phyloP scores from a whole-genome alignment of 345 rosid species.

The Ceriops tagal region DNA sequence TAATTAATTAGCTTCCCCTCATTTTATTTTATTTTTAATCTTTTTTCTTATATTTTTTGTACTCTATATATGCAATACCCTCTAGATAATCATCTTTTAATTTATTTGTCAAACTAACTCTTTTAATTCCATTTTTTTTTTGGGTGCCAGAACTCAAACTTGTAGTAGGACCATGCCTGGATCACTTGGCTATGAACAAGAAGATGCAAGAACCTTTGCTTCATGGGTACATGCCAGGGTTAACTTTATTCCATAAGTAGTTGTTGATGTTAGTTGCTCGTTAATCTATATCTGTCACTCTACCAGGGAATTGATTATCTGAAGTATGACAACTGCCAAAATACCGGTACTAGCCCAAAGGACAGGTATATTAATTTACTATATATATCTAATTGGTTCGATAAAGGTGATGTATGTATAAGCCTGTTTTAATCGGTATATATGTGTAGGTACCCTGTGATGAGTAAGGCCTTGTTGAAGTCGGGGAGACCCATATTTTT shows the following conservation, averaged over 20 bases:
- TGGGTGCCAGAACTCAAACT: conserved; percentile 50
- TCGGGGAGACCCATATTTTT: conserved; percentile 72
- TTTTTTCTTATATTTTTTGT: not conserved
- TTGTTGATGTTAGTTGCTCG: not conserved
- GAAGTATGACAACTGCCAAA: conserved; percentile 25
- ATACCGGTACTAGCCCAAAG: conserved; percentile 17
- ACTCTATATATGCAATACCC: too few species aligned
- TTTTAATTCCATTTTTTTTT: not conserved
- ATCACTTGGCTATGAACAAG: conserved; percentile 81
- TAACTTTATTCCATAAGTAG: not conserved
- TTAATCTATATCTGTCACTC: not conserved
- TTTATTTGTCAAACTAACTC: not conserved
- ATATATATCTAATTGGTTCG: not conserved
- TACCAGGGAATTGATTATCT: conserved; percentile 23
- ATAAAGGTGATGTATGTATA: not conserved
- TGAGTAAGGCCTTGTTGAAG: conserved; percentile 78
- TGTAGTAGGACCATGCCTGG: conserved; percentile 94
- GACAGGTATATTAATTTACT: conserved; percentile 7
- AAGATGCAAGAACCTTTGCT: conserved; percentile 88
- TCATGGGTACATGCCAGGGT: conserved; percentile 55
- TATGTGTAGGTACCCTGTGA: conserved; percentile 55
- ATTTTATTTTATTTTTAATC: not conserved
- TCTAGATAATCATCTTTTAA: not conserved
- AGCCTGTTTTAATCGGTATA: too few species aligned
- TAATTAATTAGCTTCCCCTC: not conserved